Evolutionary conservation across 768 basidiomycete species (phyloP).

Genomic region (Scleroderma bovista): DNA sequence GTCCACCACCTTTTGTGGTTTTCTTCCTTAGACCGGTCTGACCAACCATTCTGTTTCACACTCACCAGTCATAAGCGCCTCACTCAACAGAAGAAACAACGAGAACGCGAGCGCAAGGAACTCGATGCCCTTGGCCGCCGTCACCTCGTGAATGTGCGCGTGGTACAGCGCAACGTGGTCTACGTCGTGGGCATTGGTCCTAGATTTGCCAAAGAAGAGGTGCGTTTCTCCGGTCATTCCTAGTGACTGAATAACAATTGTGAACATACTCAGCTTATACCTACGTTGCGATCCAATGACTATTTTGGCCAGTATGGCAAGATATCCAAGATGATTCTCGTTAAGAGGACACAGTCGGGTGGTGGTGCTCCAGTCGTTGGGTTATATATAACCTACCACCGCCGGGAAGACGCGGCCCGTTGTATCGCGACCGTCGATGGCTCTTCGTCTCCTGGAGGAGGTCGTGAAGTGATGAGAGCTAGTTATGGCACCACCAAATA

Average conservation of each 20-base stretch:
- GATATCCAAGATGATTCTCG: slow-evolving; percentile 90
- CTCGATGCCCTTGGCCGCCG: slow-evolving; percentile 80
- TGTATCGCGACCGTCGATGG: slow-evolving; percentile 94
- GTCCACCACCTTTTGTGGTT: slow-evolving; percentile 28
- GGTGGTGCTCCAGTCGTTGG: slow-evolving; percentile 75
- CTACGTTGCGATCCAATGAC: slow-evolving; percentile 88
- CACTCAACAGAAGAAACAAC: slow-evolving; percentile 90
- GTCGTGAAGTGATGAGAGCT: slow-evolving; percentile 84
- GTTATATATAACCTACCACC: slow-evolving; percentile 94
- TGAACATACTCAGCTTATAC: slow-evolving; percentile 58
- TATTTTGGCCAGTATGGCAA: slow-evolving; percentile 99
- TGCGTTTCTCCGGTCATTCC: slow-evolving; percentile 31
- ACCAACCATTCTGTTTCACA: slow-evolving; percentile 8
- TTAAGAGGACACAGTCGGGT: slow-evolving; percentile 79
- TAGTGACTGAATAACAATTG: slow-evolving; percentile 2
- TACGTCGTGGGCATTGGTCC: slow-evolving; percentile 96
- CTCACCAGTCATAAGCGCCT: slow-evolving; percentile 80
- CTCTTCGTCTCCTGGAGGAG: slow-evolving; percentile 82
- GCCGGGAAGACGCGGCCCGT: slow-evolving; percentile 90
- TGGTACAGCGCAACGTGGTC: slow-evolving; percentile 94
- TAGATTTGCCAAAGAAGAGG: slow-evolving; percentile 94
- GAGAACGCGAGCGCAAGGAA: slow-evolving; percentile 94
- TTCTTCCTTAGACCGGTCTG: slow-evolving; percentile 7
- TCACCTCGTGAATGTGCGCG: slow-evolving; percentile 86
- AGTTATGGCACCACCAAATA: slow-evolving; percentile 97